Evolutionary conservation across 192 early-diverging fungal species (phyloP), one percentile per base, ranked within the genome.

Genomic region (Backusella sp.): DNA sequence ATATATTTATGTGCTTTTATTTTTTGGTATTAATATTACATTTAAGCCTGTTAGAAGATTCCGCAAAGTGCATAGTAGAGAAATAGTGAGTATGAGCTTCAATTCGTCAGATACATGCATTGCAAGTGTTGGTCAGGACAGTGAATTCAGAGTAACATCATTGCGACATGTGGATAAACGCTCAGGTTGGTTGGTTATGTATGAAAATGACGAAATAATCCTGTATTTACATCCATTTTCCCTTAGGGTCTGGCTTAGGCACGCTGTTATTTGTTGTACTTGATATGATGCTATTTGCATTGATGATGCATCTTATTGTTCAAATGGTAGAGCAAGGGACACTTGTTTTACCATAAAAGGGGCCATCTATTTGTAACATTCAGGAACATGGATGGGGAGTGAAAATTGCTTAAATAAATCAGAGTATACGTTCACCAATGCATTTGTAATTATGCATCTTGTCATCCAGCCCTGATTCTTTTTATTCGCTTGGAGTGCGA

Each of bases 271-370:
- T 21, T 37, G 36, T 49, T 9, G 36, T 76, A 2, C 44, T 76
- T 7, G 66, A 70, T 46, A 69, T 76, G 46, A 2, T 76, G 1
- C 15, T 76, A 19, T 41, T 70, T 41, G 65, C 68, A 4, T 21
- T 76, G 3, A 30, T 76, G 32, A 19, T 70, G 44, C 67, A 76
- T 70, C 53, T 70, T 39, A 59, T 67, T 52, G 65, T 76, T 11
- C 39, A 76, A 32, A 70, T 76, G 66, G 37, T 67, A 14, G 35
- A 70, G 9, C 52, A 74, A 15, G 73, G 73, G 7, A 66, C 30
- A 17, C 15, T 66, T 3, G 7, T 62, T 28, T 28, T 62, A 14
- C 21, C 23, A 14, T 26, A 12, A 12, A 62, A 12, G 11, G 11
- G 37, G 0, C 0, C 1, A 39, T 39, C 9, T 11, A 39, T 8